These are phyloP conservation scores for Clonostachys byssicola DNA, from an alignment of 2,329 filamentous ascomycete genomes.

Conservation along the genomic window DNA sequence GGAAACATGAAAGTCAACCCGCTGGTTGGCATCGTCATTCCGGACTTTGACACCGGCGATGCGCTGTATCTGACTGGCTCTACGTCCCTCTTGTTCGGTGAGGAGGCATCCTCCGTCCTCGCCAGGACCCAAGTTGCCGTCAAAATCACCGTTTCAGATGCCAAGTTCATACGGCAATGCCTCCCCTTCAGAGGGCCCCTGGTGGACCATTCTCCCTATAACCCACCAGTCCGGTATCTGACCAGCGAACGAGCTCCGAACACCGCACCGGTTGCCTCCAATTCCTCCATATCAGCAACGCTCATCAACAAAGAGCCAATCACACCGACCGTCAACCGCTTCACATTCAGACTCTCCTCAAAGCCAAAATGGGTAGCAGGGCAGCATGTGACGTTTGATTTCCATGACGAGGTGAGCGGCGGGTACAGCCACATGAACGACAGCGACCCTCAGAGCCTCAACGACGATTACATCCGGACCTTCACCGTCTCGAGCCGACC, in stretches of 20 bases:
- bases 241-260: conserved; percentile 42
- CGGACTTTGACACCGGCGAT: conserved; percentile 69
- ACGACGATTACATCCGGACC: conserved; percentile 80
- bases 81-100: conserved; percentile 61
- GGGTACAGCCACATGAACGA: conserved; percentile 85
- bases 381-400: conserved; percentile 75
- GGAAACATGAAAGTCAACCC: conserved; percentile 71
- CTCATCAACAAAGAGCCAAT: conserved; percentile 56
- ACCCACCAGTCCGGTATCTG: conserved; percentile 67
- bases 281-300: conserved; percentile 35
- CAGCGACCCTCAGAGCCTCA: conserved; percentile 72
- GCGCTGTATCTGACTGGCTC: conserved; percentile 71
- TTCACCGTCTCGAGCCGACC: conserved; percentile 74
- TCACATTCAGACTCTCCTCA: conserved; percentile 39
- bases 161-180: conserved; percentile 58
- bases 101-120: conserved; percentile 57
- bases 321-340: conserved; percentile 64
- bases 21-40: conserved; percentile 64
- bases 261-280: background rate
- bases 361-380: conserved; percentile 55
- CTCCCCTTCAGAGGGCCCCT: conserved; percentile 62
- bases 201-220: conserved; percentile 69
- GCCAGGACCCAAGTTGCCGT: conserved; percentile 70
- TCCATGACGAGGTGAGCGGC: conserved; percentile 61
- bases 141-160: conserved; percentile 57